Evolutionary conservation across 202 grass and related monocot species (phyloP).

Genomic region (Setaria viridis): DNA sequence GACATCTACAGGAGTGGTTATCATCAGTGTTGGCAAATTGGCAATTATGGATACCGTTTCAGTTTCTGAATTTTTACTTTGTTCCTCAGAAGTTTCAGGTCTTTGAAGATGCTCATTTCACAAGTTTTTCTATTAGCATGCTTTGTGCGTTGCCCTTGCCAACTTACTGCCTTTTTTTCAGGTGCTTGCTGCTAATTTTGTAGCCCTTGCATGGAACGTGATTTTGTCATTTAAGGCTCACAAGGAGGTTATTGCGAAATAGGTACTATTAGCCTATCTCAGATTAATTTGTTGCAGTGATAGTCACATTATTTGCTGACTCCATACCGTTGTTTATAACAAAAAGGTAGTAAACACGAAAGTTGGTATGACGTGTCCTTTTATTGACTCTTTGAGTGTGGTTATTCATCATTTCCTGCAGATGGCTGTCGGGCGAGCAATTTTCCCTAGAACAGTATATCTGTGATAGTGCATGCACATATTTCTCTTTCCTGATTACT

Average conservation of each 20-base stretch:
- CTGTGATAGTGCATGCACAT: neutral
- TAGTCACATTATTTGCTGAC: too few species aligned
- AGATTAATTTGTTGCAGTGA: too few species aligned
- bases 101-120: slow-evolving; percentile 8
- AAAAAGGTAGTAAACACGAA: neutral
- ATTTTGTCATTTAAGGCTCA: slow-evolving; percentile 95
- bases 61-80: slow-evolving; percentile 92
- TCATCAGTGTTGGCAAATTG: slow-evolving; percentile 78
- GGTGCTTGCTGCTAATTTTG: slow-evolving; percentile 90
- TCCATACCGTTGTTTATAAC: neutral
- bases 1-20: slow-evolving; percentile 73
- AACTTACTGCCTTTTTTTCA: slow-evolving; percentile 40
- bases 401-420: slow-evolving; percentile 1
- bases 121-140: slow-evolving; percentile 25
- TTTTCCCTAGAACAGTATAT: neutral
- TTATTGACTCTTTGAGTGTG: neutral
- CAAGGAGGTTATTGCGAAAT: slow-evolving; percentile 73
- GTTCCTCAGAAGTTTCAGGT: slow-evolving; percentile 87
- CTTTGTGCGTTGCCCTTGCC: neutral
- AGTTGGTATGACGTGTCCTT: neutral
- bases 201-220: slow-evolving; percentile 91
- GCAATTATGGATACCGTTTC: slow-evolving; percentile 97
- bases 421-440: neutral
- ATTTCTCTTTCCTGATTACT: slow-evolving; percentile 9
- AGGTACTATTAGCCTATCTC: neutral